Evolutionary conservation across 805 yeast species (phyloP), one percentile per base, ranked within the genome.

Genomic region (Starmerella cellae): DNA sequence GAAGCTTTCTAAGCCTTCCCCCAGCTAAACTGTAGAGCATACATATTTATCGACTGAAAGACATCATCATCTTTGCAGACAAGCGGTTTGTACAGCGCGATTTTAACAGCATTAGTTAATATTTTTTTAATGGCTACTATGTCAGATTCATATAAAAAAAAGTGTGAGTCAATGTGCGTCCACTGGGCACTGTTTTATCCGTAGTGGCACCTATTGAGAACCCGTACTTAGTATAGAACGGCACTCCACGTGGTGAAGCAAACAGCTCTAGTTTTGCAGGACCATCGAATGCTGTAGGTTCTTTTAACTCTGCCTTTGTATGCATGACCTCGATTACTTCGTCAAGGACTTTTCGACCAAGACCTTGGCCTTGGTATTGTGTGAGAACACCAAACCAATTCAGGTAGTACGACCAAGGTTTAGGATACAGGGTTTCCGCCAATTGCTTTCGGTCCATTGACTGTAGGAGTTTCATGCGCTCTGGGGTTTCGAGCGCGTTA

Each of bases 1-100:
- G 67, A 59, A 58, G 60, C 54, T 54, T 30, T 45, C 48, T 32
- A 49, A 45, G 50, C 52, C 53, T 13, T 31, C 42, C 11, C 34
- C 47, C 22, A 39, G 30, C 38, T 49, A 39, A 38, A 24, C 26
- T 13, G 10, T 29, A 29, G 26, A 20, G 35, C 37, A 35, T 26
- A 14, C 5, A 36, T 36, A 36, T 27, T 26, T 24, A 36, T 33
- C 32, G 13, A 30, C 34, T 20, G 18, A n/a, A 34, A 34, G 19
- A 9, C 9, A 9, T 19, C n/a, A 34, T 20, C n/a, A n/a, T 23
- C 22, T 5, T 23, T 20, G 11, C 22, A 11, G 11, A 13, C 28
- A 24, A 24, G 28, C 11, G 11, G 28, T 9, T 24, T 24, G 28
- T 27, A 17, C 28, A 4, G 24, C 16, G 16, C 34, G 33, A 13